A percentile compares a stretch with the other conserved stretches of the same genome.
These are phyloP conservation scores for Calocybe gangraenosa DNA, from an alignment of 768 basidiomycete species.

Conservation along the genomic window DNA sequence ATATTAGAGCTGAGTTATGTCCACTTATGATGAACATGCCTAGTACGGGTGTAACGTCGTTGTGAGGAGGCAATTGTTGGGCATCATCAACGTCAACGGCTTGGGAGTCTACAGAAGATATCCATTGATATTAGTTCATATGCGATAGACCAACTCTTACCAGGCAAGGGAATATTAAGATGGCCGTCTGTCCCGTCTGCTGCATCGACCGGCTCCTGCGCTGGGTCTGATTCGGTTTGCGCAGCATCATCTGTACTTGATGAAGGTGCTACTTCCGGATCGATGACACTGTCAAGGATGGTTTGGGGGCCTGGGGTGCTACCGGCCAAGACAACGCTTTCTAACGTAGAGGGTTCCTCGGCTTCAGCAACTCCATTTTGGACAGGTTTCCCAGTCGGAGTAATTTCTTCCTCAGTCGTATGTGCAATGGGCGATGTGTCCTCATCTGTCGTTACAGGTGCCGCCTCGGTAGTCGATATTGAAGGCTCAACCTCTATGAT, in stretches of 20 bases:
- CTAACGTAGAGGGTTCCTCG: background rate
- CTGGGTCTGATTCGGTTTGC: background rate
- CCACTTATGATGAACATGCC: too few species aligned
- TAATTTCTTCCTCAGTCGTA: background rate
- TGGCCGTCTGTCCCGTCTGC: background rate
- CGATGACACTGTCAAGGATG: background rate
- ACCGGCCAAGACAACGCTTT: background rate
- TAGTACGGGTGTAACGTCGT: too few species aligned
- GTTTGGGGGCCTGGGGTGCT: background rate
- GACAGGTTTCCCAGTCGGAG: background rate
- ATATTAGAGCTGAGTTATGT: too few species aligned
- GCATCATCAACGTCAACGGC: too few species aligned
- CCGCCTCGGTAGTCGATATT: background rate
- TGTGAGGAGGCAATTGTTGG: too few species aligned
- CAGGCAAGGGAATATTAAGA: background rate
- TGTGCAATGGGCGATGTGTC: background rate
- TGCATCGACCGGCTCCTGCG: background rate
- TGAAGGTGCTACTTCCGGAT: background rate
- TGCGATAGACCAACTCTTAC: background rate
- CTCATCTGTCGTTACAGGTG: background rate
- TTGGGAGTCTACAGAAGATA: background rate
- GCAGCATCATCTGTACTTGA: background rate
- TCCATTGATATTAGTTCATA: background rate
- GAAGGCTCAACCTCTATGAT: conserved; percentile 7
- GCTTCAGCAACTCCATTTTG: background rate